Evolutionary conservation across 805 yeast genomes (phyloP).

Genomic region (Priceomyces fermenticarens): DNA sequence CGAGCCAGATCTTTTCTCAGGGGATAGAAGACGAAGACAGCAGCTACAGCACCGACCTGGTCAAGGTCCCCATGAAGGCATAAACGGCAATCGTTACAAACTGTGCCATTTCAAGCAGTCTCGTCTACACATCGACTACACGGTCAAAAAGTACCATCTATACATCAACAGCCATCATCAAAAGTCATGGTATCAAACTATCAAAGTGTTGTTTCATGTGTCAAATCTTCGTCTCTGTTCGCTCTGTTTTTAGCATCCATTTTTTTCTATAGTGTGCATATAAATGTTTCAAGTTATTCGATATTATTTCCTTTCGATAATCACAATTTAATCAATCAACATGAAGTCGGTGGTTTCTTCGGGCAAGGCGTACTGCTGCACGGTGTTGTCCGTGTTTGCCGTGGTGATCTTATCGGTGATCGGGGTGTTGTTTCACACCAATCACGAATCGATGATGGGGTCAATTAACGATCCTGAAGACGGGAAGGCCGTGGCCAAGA

Average conservation of each 20-base stretch:
- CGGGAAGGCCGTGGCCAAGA: slow-evolving; percentile 89
- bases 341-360: slow-evolving; percentile 51
- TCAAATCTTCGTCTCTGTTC: no score
- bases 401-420: slow-evolving; percentile 81
- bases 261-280: neutral
- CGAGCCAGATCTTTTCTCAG: slow-evolving; percentile 6
- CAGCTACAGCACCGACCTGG: neutral
- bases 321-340: neutral
- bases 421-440: slow-evolving; percentile 74
- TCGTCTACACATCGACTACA: no score
- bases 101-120: no score
- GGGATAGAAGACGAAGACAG: slow-evolving; percentile 13
- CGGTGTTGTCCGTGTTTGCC: slow-evolving; percentile 89
- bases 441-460: slow-evolving; percentile 91
- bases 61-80: no score
- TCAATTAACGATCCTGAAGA: slow-evolving; percentile 87
- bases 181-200: no score
- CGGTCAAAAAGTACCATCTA: no score
- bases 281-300: neutral
- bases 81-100: no score
- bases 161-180: no score
- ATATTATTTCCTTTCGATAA: neutral
- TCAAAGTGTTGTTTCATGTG: no score
- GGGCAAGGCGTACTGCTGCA: slow-evolving; percentile 92
- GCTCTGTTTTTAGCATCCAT: slow-evolving; percentile 2